These are phyloP conservation scores for Citrus glauca DNA, from an alignment of 345 rosid genomes.

Conservation along the genomic window DNA sequence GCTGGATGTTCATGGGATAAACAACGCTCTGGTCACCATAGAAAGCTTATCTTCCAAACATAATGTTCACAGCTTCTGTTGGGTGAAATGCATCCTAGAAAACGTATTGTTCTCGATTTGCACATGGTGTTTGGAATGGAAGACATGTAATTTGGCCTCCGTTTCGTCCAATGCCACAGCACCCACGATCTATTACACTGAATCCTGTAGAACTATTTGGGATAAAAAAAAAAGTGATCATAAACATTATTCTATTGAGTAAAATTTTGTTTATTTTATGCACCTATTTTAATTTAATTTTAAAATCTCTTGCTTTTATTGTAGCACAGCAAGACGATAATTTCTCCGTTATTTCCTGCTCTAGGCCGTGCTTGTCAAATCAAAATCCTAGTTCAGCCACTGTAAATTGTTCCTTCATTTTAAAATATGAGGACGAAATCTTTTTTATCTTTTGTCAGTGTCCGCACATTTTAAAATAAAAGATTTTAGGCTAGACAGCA, in stretches of 20 bases:
- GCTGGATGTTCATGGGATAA: conserved; percentile 70
- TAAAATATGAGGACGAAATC: too few relatives aligned
- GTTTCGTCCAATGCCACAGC: conserved; percentile 88
- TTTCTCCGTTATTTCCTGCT: too few relatives aligned
- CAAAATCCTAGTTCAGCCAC: too few relatives aligned
- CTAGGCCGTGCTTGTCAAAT: too few relatives aligned
- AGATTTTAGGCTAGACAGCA: background rate
- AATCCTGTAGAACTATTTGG: conserved; percentile 38
- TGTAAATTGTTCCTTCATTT: too few relatives aligned
- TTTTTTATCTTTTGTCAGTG: too few relatives aligned
- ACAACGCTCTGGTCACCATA: conserved; percentile 51
- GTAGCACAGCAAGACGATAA: too few relatives aligned
- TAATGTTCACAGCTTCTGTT: conserved; percentile 76
- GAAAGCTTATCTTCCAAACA: conserved; percentile 73
- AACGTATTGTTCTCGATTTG: conserved; percentile 57
- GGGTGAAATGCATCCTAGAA: conserved; percentile 99
- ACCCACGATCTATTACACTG: conserved; percentile 67
- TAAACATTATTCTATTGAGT: background rate
- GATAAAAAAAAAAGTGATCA: conserved; percentile 12
- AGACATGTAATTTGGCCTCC: conserved; percentile 92
- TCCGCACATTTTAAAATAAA: background rate
- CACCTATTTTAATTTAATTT: too few relatives aligned
- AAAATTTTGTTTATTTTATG: too few relatives aligned
- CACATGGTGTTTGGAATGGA: conserved; percentile 86
- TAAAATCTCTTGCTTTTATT: too few relatives aligned